Percentiles rank a stretch among this genome's conserved stretches.
These are phyloP conservation scores for Phytophthora uliginosa DNA, from an alignment of 352 stramenopile species.

Conservation along the genomic window DNA sequence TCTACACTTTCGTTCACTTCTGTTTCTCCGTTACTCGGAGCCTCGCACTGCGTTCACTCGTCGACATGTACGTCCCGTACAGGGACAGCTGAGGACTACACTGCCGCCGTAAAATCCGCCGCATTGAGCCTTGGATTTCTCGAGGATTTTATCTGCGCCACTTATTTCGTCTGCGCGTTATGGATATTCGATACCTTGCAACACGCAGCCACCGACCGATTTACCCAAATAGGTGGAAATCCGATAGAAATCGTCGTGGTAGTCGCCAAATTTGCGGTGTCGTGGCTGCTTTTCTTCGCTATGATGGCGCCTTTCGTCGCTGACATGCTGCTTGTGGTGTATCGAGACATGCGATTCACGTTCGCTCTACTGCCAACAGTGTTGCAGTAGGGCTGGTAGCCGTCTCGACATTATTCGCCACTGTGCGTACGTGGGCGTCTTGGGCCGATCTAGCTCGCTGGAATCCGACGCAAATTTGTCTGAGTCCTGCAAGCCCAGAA, in stretches of 20 bases:
- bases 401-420: conserved; percentile 9
- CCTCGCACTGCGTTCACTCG: conserved; percentile 23
- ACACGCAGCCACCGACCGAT: not conserved
- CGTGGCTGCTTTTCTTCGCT: conserved; percentile 28
- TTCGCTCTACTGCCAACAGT: conserved; percentile 33
- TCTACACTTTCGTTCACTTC: conserved; percentile 23
- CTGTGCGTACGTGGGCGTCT: conserved; percentile 1
- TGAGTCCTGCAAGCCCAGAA: not conserved
- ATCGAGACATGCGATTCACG: conserved; percentile 45
- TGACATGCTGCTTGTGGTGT: conserved; percentile 44
- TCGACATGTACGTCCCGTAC: conserved; percentile 36
- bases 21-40: conserved; percentile 32
- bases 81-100: conserved; percentile 22
- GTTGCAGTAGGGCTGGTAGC: conserved; percentile 14
- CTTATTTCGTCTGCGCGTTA: conserved; percentile 31
- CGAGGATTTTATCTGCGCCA: conserved; percentile 42
- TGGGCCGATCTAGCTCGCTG: conserved; percentile 11
- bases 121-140: conserved; percentile 30
- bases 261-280: not conserved
- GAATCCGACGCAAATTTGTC: conserved; percentile 10
- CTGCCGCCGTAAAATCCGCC: conserved; percentile 8
- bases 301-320: conserved; percentile 35
- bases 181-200: conserved; percentile 31
- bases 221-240: not conserved
- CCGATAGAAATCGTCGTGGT: conserved; percentile 1